Percentiles rank a stretch among this genome's conserved stretches.
phyloP scores from a whole-genome alignment of 106 monocot genomes.

The Allium fistulosum region DNA sequence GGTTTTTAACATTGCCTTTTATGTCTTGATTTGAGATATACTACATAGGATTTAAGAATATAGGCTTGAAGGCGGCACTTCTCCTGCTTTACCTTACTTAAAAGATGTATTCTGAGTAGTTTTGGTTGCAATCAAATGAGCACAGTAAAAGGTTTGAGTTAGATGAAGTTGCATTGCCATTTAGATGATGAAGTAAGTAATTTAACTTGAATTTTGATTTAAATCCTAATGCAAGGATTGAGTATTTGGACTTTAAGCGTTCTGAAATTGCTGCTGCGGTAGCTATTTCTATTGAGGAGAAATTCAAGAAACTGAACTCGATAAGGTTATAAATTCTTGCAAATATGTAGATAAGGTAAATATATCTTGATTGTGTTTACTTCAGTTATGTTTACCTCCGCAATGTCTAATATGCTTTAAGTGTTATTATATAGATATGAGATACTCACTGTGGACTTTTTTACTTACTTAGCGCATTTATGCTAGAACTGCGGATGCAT shows the following conservation, averaged over 20 bases:
- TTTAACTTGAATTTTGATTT: background rate
- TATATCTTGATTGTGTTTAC: background rate
- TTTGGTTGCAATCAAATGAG: too few relatives aligned
- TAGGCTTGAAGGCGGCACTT: too few relatives aligned
- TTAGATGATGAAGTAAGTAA: background rate
- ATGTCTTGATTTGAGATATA: too few relatives aligned
- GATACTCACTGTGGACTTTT: background rate
- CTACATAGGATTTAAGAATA: too few relatives aligned
- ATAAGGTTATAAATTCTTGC: constrained; percentile 18
- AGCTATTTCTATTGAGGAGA: constrained; percentile 29
- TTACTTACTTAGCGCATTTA: too few relatives aligned
- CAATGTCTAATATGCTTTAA: background rate
- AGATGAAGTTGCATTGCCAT: background rate
- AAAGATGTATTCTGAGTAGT: too few relatives aligned
- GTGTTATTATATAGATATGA: background rate
- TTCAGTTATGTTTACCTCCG: too few relatives aligned
- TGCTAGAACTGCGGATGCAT: too few relatives aligned
- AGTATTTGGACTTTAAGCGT: constrained; percentile 51
- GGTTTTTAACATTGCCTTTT: too few relatives aligned
- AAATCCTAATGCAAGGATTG: constrained; percentile 30
- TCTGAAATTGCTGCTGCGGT: constrained; percentile 73
- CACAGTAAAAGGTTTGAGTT: constrained; percentile 36
- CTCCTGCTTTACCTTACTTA: too few relatives aligned
- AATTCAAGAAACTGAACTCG: constrained; percentile 17
- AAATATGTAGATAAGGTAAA: constrained; percentile 38